Conservation (phyloP, 768 basidiomycete species). For the Trametes punicea region DNA sequence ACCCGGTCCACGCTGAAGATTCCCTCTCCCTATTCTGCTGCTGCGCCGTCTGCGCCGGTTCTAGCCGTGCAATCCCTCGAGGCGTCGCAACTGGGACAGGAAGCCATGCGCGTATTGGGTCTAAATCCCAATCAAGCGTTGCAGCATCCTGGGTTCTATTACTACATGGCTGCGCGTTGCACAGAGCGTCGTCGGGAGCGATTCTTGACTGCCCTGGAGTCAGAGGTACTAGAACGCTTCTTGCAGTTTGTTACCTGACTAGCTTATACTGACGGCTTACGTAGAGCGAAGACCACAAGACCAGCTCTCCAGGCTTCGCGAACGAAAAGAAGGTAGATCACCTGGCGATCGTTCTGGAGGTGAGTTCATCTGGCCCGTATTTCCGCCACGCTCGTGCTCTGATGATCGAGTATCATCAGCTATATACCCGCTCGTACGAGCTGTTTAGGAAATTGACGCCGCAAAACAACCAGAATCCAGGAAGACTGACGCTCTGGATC, state of each 20-base stretch:
- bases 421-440: slow-evolving; percentile 94
- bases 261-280: neutral
- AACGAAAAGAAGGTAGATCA: slow-evolving; percentile 97
- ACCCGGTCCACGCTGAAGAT: slow-evolving; percentile 58
- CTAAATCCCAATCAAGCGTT: slow-evolving; percentile 79
- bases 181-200: slow-evolving; percentile 72
- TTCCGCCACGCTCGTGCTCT: neutral
- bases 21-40: slow-evolving; percentile 51
- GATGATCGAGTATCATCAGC: slow-evolving; percentile 37
- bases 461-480: slow-evolving; percentile 48
- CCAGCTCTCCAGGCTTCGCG: slow-evolving; percentile 63
- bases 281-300: neutral
- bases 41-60: slow-evolving; percentile 28
- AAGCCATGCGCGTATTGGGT: slow-evolving; percentile 59
- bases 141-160: slow-evolving; percentile 92
- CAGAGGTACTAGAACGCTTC: slow-evolving; percentile 41
- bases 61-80: slow-evolving; percentile 25
- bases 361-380: slow-evolving; percentile 28
- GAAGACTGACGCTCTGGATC: slow-evolving; percentile 84
- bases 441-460: slow-evolving; percentile 78
- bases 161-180: slow-evolving; percentile 83
- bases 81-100: slow-evolving; percentile 45
- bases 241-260: neutral
- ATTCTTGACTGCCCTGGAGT: slow-evolving; percentile 56
- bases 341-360: slow-evolving; percentile 78